Evolutionary conservation across 1,284 basidiomycete genomes (phyloP), one percentile per base, ranked within the genome.

Genomic region (Papiliotrema nemorosa): DNA sequence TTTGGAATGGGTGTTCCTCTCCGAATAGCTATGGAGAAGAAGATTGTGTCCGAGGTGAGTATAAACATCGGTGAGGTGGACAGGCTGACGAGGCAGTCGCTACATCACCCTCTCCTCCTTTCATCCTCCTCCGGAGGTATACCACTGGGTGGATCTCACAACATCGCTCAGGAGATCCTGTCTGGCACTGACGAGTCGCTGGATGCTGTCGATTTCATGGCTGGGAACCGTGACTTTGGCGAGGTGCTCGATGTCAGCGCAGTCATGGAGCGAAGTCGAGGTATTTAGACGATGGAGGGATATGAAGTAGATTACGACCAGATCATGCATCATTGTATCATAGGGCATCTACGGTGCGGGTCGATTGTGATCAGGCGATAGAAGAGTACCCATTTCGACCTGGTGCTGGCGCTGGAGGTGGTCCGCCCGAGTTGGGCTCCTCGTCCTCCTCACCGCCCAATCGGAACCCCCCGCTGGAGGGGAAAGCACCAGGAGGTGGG

Each of bases 11-110:
- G 89, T 61, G 85, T 88, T 33, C 94, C 94, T 5, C 82, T 96
- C 70, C 82, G 92, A 39, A 78, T 84, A 52, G 78, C 94, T 63
- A 97, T 98, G 94, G 94, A 98, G 74, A 82, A 92, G 64, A 88
- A 87, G 78, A 81, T 92, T 42, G 89, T 90, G 14, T 75, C 82
- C 45, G 74, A 82, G 54, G 92, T 92, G 64, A 66, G 84, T 22
- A n/a, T n/a, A 14, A 33, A 42, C 14, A 7, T 13, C 6, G 5
- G 9, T n/a, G 5, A 22, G 6, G 9, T 5, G 24, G 12, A 29
- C 21, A 34, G 31, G 27, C 26, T 35, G 24, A 14, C 29, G 14
- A 26, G 26, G 9, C 24, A 65, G 64, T 63, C 62, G 39, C 57
- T 57, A 6, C 69, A 69, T 55, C 66, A 71, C 62, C 70, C 70